Percentiles rank a stretch among this genome's conserved stretches.
Evolutionary conservation across 441 rosid genomes (phyloP).

Genomic region (Mallotus japonicus): DNA sequence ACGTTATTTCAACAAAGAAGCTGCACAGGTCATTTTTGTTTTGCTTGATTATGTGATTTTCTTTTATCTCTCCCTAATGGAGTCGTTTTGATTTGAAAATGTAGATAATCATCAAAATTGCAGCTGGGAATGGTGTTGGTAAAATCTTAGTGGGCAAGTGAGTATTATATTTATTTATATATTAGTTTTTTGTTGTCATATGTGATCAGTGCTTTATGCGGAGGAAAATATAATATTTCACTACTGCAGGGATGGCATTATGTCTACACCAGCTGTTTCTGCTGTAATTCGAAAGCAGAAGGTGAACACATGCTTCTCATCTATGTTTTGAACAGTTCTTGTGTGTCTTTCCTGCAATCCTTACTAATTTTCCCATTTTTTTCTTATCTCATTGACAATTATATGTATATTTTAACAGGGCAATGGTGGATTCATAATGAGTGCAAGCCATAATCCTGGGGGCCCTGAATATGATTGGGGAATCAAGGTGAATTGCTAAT

Average conservation of each 20-base stretch:
- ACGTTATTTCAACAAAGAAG: constrained; percentile 80
- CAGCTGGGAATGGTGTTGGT: constrained; percentile 92
- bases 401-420: constrained; percentile 45
- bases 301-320: constrained; percentile 36
- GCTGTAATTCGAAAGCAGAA: constrained; percentile 83
- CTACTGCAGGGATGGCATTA: constrained; percentile 67
- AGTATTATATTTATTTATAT: constrained; percentile 27
- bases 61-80: neutral
- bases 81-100: constrained; percentile 23
- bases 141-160: constrained; percentile 81
- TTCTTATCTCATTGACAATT: constrained; percentile 5
- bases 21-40: constrained; percentile 62
- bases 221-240: constrained; percentile 10
- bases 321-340: constrained; percentile 14
- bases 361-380: neutral
- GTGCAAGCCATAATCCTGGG: constrained; percentile 97
- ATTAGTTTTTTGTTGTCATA: neutral
- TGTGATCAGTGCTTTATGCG: constrained; percentile 1
- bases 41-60: constrained; percentile 3
- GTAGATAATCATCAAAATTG: constrained; percentile 90
- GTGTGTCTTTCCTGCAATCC: neutral
- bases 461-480: constrained; percentile 98
- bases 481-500: constrained; percentile 57
- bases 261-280: constrained; percentile 94
- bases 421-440: constrained; percentile 95